phyloP scores from a whole-genome alignment of 805 yeast genomes.

The Sugiyamaella lignohabitans region DNA sequence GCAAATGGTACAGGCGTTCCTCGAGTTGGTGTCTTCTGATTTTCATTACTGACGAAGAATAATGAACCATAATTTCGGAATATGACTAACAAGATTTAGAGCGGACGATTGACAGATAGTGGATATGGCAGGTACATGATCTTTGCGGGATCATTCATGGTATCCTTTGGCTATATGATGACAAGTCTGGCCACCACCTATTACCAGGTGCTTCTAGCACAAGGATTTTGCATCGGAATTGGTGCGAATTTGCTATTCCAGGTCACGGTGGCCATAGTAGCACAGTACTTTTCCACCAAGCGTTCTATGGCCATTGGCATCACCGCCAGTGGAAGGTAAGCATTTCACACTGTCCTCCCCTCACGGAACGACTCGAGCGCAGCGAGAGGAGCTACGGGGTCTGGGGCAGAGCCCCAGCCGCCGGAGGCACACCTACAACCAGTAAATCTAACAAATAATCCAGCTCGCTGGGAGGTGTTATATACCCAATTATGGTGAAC shows the following conservation, averaged over 20 bases:
- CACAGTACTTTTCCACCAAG: conserved; percentile 40
- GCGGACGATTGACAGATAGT: conserved; percentile 27
- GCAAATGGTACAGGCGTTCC: neutral
- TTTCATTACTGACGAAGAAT: neutral
- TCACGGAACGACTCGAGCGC: too few relatives aligned
- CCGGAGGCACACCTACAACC: too few relatives aligned
- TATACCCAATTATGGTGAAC: conserved; percentile 42
- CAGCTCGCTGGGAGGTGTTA: conserved; percentile 45
- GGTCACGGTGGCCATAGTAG: conserved; percentile 39
- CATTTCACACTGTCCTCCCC: too few relatives aligned
- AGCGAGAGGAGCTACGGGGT: too few relatives aligned
- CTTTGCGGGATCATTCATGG: conserved; percentile 22
- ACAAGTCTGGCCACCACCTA: conserved; percentile 34
- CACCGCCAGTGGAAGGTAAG: conserved; percentile 45
- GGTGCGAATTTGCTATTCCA: conserved; percentile 40
- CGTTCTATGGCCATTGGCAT: conserved; percentile 42
- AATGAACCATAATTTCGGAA: too few relatives aligned
- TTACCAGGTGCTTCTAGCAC: conserved; percentile 48
- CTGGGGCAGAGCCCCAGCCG: too few relatives aligned
- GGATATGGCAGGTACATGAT: conserved; percentile 21
- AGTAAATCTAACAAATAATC: too few relatives aligned
- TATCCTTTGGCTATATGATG: conserved; percentile 29
- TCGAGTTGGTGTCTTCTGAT: neutral
- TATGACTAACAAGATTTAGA: conserved; percentile 11
- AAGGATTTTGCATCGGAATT: conserved; percentile 44